phyloP scores from a whole-genome alignment of 164 flowering plant genomes.

The Vitis vinifera region DNA sequence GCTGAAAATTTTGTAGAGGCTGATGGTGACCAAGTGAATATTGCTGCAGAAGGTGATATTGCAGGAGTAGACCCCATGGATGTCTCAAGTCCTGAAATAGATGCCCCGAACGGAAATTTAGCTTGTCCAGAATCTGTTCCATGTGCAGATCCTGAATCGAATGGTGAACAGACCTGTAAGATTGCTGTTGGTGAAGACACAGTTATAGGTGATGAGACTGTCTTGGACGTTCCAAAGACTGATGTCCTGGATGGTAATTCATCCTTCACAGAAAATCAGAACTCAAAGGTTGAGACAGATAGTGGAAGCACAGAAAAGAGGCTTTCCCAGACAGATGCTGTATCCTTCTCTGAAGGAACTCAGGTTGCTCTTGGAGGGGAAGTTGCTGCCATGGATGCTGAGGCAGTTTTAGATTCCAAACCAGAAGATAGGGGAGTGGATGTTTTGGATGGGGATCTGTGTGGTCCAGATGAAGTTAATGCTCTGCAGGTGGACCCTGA shows the following conservation, averaged over 20 bases:
- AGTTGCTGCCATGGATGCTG: neutral
- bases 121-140: neutral
- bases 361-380: conserved; percentile 3
- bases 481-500: too few relatives aligned
- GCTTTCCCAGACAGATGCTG: neutral
- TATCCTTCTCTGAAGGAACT: neutral
- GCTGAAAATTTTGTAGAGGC: neutral
- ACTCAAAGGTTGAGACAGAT: neutral
- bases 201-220: neutral
- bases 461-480: too few relatives aligned
- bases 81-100: neutral
- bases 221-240: neutral
- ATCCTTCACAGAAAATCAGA: neutral
- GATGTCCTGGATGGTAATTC: neutral
- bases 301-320: neutral
- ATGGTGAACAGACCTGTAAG: neutral
- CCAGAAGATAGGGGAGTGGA: neutral
- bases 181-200: neutral
- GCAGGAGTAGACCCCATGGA: neutral
- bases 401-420: too few relatives aligned
- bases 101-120: neutral
- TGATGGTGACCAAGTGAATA: neutral
- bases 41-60: neutral
- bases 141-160: neutral
- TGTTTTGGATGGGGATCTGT: neutral